Evolutionary conservation across 345 rosid species (phyloP), one percentile per base, ranked within the genome.

Genomic region (Microthlaspi erraticum): DNA sequence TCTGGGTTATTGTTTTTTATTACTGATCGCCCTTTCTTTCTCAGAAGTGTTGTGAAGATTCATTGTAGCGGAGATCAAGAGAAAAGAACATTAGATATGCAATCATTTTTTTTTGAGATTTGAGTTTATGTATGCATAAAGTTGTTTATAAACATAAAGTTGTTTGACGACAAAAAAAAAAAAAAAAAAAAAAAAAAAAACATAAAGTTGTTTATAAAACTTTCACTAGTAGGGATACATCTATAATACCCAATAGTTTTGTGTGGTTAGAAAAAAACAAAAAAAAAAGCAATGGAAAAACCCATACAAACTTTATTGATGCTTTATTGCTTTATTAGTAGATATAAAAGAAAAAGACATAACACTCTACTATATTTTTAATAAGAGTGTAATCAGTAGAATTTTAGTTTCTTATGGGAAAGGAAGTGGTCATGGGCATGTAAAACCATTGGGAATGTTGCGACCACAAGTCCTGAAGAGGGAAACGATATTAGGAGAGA

Each of bases 341-440:
- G 12, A 56, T 4, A 56, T 59, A 58, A 18, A 58, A 58, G 46
- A 38, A 58, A 18, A 58, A 38, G 33, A 19, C 10, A 19, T 31
- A 58, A 19, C 19, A 33, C 32, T 58, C 10, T 17, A 38, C 5
- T 58, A 19, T 38, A 10, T 18, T 11, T 26, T 19, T 6, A 19
- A 58, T 12, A 20, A 20, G 4, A 20, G 63, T 51, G 20, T 58
- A 38, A 3, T 38, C 16, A 19, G 46, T 19, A 38, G 9, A 38
- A 3, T 38, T 38, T 8, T 32, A 54, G 59, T 32, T 8, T n/a
- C 19, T 54, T 14, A 34, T 36, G 41, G 18, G 10, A 36, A 55
- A 26, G 20, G 13, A 59, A 46, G 51, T 59, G 42, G 8, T 70
- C 13, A 70, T 17, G 74, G 74, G 50, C 74, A 70, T 29, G 51